Percentiles rank a stretch among this genome's conserved stretches.
Evolutionary conservation across 176 grass and related monocot genomes (phyloP).

Genomic region (Musa schizocarpa): DNA sequence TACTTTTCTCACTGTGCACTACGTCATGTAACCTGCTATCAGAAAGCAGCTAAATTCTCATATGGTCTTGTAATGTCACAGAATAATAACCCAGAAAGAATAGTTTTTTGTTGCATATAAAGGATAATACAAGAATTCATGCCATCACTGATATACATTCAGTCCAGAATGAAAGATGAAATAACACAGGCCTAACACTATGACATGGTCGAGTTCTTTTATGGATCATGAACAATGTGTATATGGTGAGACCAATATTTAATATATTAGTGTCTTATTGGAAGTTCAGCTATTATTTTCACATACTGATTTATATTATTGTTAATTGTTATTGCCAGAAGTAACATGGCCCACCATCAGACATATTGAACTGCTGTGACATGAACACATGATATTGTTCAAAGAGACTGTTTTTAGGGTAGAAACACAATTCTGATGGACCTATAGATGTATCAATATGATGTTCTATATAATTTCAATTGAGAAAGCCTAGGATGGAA

Average conservation of each 20-base stretch:
- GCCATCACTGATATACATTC: not conserved
- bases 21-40: conserved; percentile 82
- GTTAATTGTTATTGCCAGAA: too few species aligned
- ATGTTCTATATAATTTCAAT: too few species aligned
- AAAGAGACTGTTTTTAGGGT: too few species aligned
- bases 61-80: not conserved
- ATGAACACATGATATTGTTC: not conserved
- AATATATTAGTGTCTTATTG: not conserved
- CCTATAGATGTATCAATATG: too few species aligned
- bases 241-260: not conserved
- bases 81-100: not conserved
- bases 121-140: not conserved
- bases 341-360: not conserved
- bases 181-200: not conserved
- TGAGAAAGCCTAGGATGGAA: too few species aligned
- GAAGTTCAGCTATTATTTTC: not conserved
- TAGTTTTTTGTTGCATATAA: not conserved
- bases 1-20: conserved; percentile 59
- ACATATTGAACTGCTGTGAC: not conserved
- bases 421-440: too few species aligned
- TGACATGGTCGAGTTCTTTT: not conserved
- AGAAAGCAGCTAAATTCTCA: not conserved
- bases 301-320: not conserved
- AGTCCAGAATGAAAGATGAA: not conserved
- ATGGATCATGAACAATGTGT: not conserved